Percentiles rank a stretch among this genome's conserved stretches.
These are phyloP conservation scores for Mycena vulgaris DNA, from an alignment of 768 basidiomycete genomes.

Conservation along the genomic window DNA sequence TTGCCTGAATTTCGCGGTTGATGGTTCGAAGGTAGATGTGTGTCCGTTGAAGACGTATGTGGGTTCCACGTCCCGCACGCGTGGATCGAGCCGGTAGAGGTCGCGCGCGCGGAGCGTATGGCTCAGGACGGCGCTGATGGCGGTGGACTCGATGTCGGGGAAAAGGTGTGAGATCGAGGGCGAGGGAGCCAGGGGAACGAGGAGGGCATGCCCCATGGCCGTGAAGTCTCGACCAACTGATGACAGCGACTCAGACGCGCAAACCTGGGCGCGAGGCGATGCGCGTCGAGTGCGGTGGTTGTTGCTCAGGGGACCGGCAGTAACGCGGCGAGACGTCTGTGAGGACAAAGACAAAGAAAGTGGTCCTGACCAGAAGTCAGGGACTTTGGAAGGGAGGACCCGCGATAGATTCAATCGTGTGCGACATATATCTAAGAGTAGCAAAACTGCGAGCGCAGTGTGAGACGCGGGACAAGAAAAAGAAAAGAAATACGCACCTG, in stretches of 20 bases:
- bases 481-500: neutral
- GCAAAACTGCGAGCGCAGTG: neutral
- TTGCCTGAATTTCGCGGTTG: constrained; percentile 1
- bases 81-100: constrained; percentile 35
- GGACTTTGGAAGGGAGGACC: too few relatives aligned
- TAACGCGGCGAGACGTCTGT: too few relatives aligned
- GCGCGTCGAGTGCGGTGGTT: too few relatives aligned
- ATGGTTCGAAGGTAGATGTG: neutral
- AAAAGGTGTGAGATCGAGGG: constrained; percentile 27
- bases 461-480: neutral
- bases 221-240: too few relatives aligned
- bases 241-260: too few relatives aligned
- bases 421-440: too few relatives aligned
- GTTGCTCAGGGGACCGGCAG: too few relatives aligned
- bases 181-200: neutral
- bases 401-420: too few relatives aligned
- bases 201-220: too few relatives aligned
- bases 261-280: too few relatives aligned
- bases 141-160: constrained; percentile 39
- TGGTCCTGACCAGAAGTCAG: too few relatives aligned
- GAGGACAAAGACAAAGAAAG: neutral
- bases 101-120: constrained; percentile 37
- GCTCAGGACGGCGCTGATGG: constrained; percentile 25
- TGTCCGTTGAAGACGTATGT: neutral
- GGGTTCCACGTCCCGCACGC: neutral